Evolutionary conservation across 2,329 filamentous ascomycete genomes (phyloP), one percentile per base, ranked within the genome.

Genomic region (Phyllosticta citriasiana): DNA sequence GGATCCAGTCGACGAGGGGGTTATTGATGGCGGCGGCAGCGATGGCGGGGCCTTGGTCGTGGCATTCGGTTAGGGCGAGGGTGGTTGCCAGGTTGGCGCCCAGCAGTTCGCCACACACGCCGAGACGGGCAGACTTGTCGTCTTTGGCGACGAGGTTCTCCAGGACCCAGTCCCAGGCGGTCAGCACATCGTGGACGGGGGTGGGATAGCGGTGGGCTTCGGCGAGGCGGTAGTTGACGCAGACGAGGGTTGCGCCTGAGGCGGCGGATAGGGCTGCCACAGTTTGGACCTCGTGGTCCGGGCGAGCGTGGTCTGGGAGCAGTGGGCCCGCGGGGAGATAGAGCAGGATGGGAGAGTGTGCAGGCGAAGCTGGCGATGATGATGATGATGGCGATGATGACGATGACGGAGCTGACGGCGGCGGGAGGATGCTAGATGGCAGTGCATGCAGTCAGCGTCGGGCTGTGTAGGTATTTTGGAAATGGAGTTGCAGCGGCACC

Each of bases 21-120:
- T 77, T 78, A 64, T 76, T 78, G 14, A 80, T 66, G 3, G 77
- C 76, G 6, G 76, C 76, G 26, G 78, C 77, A n/a, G 67, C 68
- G 30, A 81, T 72, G 10, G 76, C 71, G 30, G 71, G 65, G 30
- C 68, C 66, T n/a, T 73, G 73, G 9, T 69, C 60, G 19, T 71
- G 72, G 63, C 77, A 80, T 67, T 82, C 79, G 9, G 79, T 81
- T 68, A 82, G 64, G 1, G 77, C 78, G 4, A 82, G 72, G 71
- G 77, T 77, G 2, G 76, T 73, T 8, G 79, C 79, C 6, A 81
- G 72, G 16, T 74, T 72, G 54, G 76, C 79, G 8, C 79, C 79
- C 7, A 80, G 57, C 5, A 80, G 72, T 65, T 80, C 75, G 25
- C 79, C 79, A 64, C 74, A 61, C 3, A 57, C 55, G 60, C 60